These are phyloP conservation scores for Boletellus deceptivus DNA, from an alignment of 1,284 basidiomycete species.

Conservation along the genomic window DNA sequence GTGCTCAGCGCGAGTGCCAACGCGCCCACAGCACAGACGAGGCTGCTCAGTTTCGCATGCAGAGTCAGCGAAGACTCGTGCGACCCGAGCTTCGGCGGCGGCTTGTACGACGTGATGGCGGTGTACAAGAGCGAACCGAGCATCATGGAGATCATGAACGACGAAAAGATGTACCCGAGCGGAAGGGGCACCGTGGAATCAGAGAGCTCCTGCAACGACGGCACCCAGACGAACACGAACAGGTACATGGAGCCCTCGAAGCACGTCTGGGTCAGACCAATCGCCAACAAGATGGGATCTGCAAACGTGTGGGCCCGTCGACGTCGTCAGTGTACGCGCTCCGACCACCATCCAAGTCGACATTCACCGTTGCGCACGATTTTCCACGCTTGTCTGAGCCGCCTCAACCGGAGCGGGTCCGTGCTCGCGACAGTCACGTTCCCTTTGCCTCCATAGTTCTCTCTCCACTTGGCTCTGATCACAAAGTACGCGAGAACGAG, in stretches of 20 bases:
- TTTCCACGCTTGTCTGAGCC: conserved; percentile 55
- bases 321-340: conserved; percentile 1
- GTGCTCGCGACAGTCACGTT: conserved; percentile 17
- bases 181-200: conserved; percentile 43
- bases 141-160: conserved; percentile 80
- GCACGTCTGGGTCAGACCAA: conserved; percentile 73
- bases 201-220: conserved; percentile 63
- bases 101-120: conserved; percentile 43
- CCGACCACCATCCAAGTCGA: background rate
- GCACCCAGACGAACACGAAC: conserved; percentile 81
- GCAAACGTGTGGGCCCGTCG: background rate
- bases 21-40: conserved; percentile 58
- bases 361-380: conserved; percentile 54
- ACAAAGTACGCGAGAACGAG: conserved; percentile 55
- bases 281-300: conserved; percentile 60
- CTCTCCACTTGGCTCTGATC: conserved; percentile 58
- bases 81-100: conserved; percentile 27
- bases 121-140: conserved; percentile 71
- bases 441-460: conserved; percentile 61
- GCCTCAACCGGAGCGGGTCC: conserved; percentile 50
- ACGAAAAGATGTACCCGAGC: conserved; percentile 73
- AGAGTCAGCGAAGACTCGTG: conserved; percentile 48
- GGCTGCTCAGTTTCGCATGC: conserved; percentile 65
- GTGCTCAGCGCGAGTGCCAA: conserved; percentile 56
- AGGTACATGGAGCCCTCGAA: conserved; percentile 82